Base-by-base conservation (phyloP, 768 basidiomycete genomes). In the Rhodotorula toruloides region DNA sequence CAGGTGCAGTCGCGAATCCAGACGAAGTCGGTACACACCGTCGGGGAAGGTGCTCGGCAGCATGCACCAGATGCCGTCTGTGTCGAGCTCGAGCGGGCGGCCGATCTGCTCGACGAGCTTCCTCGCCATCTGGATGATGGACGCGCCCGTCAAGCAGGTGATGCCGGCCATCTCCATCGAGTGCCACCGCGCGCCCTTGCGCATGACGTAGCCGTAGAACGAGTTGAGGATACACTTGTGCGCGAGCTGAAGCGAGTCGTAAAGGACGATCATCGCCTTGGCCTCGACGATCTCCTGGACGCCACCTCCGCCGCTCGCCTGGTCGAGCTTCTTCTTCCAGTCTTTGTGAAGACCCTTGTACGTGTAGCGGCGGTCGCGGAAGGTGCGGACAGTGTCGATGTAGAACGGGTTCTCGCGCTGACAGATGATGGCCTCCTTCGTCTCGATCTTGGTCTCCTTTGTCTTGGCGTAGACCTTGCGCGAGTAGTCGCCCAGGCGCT, bases 131-230 rank as follows among this genome's bases (percentile, higher is more conserved):
- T 99, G 94, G 72, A 99, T 98, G 80, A 99, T 98, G 11, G 85
- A 90, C 27, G 96, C 92, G 46, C 96, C 96, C 0, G 96, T 98
- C 58, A 98, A 81, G 79, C 96, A 99, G 17, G 96, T 98, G 68
- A 99, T 97, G 12, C 96, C 96, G 1, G 96, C 96, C 96, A 99
- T 99, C 81, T 99, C 96, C 96, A 99, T 97, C 36, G 94, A 98
- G 77, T 97, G 93, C 96, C 96, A 99, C 37, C 96, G 82, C 25
- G 96, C 96, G 58, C 96, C 96, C 77, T 99, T 98, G 46, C 96
- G 86, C 96, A 98, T 98, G 76, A 99, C 94, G 74, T 99, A 99
- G 42, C 96, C 96, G 76, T 99, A 99, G 82, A 99, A 99, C 6
- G 96, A 98, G 81, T 99, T 99, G 71, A 99, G 84, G 76, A 99